Evolutionary conservation across 2,329 filamentous ascomycete genomes (phyloP), one percentile per base, ranked within the genome.

Genomic region (Penicillium sp.): DNA sequence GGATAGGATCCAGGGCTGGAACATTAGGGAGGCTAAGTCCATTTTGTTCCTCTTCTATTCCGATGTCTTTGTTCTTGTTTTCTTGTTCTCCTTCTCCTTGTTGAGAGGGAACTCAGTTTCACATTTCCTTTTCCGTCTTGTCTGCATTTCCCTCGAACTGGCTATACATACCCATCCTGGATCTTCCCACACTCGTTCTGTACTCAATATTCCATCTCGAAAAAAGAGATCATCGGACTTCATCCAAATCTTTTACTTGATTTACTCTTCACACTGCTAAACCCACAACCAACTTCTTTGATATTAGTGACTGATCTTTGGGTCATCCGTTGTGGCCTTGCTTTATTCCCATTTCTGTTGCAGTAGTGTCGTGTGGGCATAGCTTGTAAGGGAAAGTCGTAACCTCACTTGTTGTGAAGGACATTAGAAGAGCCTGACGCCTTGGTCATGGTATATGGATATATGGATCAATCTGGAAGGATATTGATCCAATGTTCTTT

Each of bases 131-230:
- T 50, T 22, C 46, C 34, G 32, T 38, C 34, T 38, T 50, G 35
- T 40, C 18, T 26, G 26, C 35, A 50, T 49, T 11, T 26, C 22
- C 16, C 22, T 14, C n/a, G n/a, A 26, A 20, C 18, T 50, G 47
- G 35, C 47, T 50, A 50, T 40, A 50, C 32, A 50, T 50, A 39
- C 47, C 24, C 35, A 48, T 37, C 24, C 13, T 50, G 11, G 35
- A 38, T 40, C 47, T 40, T 31, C 24, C n/a, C 47, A 40, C 47
- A 31, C 35, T 50, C 47, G 47, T 50, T 50, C 35, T 50, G 47
- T 50, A 40, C 22, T 31, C 24, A 39, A 16, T 31, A 20, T 40
- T 20, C 13, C 39, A 22, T 14, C 35, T 50, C 31, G 24, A 26
- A n/a, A 44, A 37, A 50, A 14, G 8, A 31, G 40, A 50, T 40